Conservation (phyloP, 441 rosid species). For the Biscutella laevigata region DNA sequence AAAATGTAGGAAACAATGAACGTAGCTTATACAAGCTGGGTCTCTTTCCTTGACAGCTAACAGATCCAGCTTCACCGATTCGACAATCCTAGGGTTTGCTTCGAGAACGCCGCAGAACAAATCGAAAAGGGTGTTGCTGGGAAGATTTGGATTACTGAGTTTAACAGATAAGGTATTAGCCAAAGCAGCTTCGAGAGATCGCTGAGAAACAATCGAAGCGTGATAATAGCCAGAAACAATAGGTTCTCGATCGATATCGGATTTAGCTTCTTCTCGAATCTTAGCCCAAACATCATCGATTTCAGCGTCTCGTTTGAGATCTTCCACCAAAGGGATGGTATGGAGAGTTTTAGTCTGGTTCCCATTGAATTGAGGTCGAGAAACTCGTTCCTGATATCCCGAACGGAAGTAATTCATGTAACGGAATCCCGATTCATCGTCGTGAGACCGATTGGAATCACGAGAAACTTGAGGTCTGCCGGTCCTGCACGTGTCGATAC, state of each 20-base stretch:
- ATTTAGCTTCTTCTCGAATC: conserved; percentile 56
- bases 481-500: conserved; percentile 46
- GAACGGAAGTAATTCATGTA: conserved; percentile 32
- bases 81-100: conserved; percentile 34
- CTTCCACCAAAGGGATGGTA: conserved; percentile 15
- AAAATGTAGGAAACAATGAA: conserved; percentile 62
- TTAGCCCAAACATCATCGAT: conserved; percentile 41
- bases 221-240: conserved; percentile 53
- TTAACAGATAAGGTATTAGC: conserved; percentile 61
- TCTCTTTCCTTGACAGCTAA: conserved; percentile 64
- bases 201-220: conserved; percentile 51
- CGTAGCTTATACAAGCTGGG: conserved; percentile 66
- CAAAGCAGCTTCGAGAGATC: conserved; percentile 49
- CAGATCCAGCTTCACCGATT: conserved; percentile 47
- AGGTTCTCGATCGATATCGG: conserved; percentile 52
- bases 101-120: conserved; percentile 46
- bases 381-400: conserved; percentile 26
- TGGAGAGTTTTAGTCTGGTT: conserved; percentile 30
- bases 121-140: conserved; percentile 44
- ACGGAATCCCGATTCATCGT: conserved; percentile 33
- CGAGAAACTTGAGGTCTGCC: conserved; percentile 38
- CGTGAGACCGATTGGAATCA: conserved; percentile 28
- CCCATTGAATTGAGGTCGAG: conserved; percentile 26
- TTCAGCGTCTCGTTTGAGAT: conserved; percentile 19
- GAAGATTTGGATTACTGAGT: conserved; percentile 49